phyloP scores from a whole-genome alignment of 345 rosid genomes.

The Odontarrhena argentea region DNA sequence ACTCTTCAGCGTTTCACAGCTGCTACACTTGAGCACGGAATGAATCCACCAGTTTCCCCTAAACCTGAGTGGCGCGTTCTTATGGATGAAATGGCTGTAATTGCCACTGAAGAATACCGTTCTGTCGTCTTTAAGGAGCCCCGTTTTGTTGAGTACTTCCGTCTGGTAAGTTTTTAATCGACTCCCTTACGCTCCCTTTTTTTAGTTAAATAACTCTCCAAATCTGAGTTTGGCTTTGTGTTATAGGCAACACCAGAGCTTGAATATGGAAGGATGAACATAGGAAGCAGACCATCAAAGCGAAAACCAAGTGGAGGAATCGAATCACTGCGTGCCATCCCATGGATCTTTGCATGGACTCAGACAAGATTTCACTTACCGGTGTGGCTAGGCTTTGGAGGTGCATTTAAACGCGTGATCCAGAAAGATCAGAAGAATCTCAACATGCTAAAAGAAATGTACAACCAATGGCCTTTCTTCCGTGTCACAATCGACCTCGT shows the following conservation, averaged over 20 bases:
- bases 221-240: not conserved
- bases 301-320: constrained; percentile 97
- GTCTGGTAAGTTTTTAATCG: constrained; percentile 60
- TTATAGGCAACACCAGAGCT: constrained; percentile 89
- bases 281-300: constrained; percentile 94
- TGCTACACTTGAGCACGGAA: constrained; percentile 95
- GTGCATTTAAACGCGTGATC: constrained; percentile 71
- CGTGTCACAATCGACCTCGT: constrained; percentile 88
- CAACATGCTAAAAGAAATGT: constrained; percentile 87
- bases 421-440: constrained; percentile 75
- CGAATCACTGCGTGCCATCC: constrained; percentile 96
- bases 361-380: constrained; percentile 97
- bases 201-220: not conserved
- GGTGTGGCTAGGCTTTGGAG: constrained; percentile 95
- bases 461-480: constrained; percentile 95
- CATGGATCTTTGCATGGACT: constrained; percentile 99
- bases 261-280: constrained; percentile 98
- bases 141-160: constrained; percentile 92
- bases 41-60: constrained; percentile 94
- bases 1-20: constrained; percentile 96
- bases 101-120: constrained; percentile 84
- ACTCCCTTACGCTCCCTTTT: not conserved
- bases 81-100: constrained; percentile 92
- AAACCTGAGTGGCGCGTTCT: constrained; percentile 96
- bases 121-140: constrained; percentile 92